Base-by-base conservation (phyloP, 2,329 filamentous ascomycete genomes). In the Epichloe bromicola region DNA sequence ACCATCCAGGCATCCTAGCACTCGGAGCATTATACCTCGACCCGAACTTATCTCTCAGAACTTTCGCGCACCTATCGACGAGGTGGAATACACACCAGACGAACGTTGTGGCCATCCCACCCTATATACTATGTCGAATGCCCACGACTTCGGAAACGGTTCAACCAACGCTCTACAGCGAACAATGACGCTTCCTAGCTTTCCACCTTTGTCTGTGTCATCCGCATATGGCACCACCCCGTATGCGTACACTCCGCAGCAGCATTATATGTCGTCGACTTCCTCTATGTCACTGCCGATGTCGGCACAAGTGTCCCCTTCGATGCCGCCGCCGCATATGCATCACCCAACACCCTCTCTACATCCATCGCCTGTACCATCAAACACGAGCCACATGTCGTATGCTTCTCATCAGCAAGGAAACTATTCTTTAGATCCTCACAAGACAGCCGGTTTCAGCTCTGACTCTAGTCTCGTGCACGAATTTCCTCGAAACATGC, bases 41-140 rank as follows among this genome's bases (percentile, higher is more conserved):
- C 53, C 63, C 0, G 78, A 82, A 49, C 69, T 87, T 30, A 70
- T 81, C 41, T 75, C 76, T 48, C 79, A 83, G 59, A 85, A 80
- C 64, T 87, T 86, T 66, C 77, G 83, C 8, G 72, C 79, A 0
- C 79, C 80, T 0, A 73, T 85, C 34, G 79, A 85, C 49, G 81
- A 85, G 46, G 61, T 75, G 3, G 78, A 81, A 37, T 63, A 59
- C 40, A 41, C 46, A 10, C 42, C 55, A 5, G 51, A 53, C 6
- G 51, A 53, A n/a, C 47, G 48, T 12, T 39, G 38, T 30, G 49
- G 52, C 14, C 23, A 33, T 7, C 42, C 44, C 2, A n/a, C 51
- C 20, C 45, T 60, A 33, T 52, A 56, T 14, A 19, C 46, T 2
- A 34, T 61, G 20, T 23, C 51, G 10, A 41, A 50, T 23, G 51